Base-by-base conservation (phyloP, 73 alveolate genomes). In the Paramecium caudatum region DNA sequence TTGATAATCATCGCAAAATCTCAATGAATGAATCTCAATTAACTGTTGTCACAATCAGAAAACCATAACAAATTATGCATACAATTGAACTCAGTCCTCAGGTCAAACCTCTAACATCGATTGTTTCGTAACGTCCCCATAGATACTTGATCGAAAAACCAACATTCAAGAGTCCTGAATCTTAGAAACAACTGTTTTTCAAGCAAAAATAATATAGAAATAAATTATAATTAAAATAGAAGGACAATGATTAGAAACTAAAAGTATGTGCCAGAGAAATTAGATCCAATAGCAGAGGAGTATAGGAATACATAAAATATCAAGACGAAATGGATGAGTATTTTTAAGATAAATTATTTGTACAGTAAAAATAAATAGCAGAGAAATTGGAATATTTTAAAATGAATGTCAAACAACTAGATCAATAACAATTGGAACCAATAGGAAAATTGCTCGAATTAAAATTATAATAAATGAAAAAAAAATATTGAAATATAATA, bases 391-490 rank as follows among this genome's bases (percentile, higher is more conserved):
- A 55, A 5, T 27, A 55, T 21, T 55, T 55, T 55, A 55, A 55
- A 12, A 23, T 55, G 7, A 27, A 37, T 7, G 30, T 43, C 4
- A 55, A 55, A 55, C 23, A 25, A 23, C 45, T 55, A 10, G 80
- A 55, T 55, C 30, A 55, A 21, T 55, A n/a, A n/a, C n/a, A 55
- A 55, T 55, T 55, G n/a, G 80, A 55, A 55, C 80, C 80, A 55
- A 21, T 55, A 4, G 80, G 17, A 9, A 16, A 23, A 7, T 6
- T 55, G 30, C 30, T 55, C 23, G 80, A 55, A 21, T 23, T 23
- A 8, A 55, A 23, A 55, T 21, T 55, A 27, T 55, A 55, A 55
- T 27, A 55, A 55, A 55, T 55, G 80, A 55, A 55, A 55, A 55
- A 55, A 27, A 55, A 55, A 55, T 21, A 55, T n/a, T n/a, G n/a